Evolutionary conservation across 202 grass and related monocot species (phyloP).

Genomic region (Dendrocalamus latiflorus): DNA sequence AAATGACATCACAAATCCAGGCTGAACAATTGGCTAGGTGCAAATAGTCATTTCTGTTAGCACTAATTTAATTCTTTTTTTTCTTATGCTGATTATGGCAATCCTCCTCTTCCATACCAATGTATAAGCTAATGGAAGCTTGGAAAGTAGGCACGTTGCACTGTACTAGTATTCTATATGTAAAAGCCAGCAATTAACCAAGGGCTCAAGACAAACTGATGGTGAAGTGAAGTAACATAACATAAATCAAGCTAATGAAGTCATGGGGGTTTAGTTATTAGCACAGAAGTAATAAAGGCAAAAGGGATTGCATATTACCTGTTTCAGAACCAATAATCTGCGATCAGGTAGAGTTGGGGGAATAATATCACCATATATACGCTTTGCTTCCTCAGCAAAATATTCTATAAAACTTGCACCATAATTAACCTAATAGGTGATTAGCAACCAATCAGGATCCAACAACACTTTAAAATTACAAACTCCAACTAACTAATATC

Average conservation of each 20-base stretch:
- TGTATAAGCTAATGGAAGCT: not conserved
- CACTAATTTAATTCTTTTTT: not conserved
- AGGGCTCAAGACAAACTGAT: not conserved
- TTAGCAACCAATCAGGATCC: constrained; percentile 18
- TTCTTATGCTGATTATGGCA: not conserved
- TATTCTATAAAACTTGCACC: constrained; percentile 92
- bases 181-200: not conserved
- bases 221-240: constrained; percentile 6
- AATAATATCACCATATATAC: constrained; percentile 96
- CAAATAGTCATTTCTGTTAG: not conserved
- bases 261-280: not conserved
- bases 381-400: constrained; percentile 97
- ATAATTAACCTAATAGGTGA: constrained; percentile 66
- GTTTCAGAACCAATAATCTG: constrained; percentile 84
- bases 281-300: not conserved
- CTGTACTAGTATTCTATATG: not conserved
- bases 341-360: constrained; percentile 78
- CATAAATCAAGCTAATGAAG: constrained; percentile 1
- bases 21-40: not conserved
- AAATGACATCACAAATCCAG: constrained; percentile 1
- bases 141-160: not conserved
- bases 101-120: not conserved
- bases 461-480: not conserved
- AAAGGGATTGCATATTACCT: constrained; percentile 44
- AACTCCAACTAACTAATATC: constrained; percentile 17